Base-by-base conservation (phyloP, 2,329 filamentous ascomycete genomes). In the Bimuria novae-zelandiae region DNA sequence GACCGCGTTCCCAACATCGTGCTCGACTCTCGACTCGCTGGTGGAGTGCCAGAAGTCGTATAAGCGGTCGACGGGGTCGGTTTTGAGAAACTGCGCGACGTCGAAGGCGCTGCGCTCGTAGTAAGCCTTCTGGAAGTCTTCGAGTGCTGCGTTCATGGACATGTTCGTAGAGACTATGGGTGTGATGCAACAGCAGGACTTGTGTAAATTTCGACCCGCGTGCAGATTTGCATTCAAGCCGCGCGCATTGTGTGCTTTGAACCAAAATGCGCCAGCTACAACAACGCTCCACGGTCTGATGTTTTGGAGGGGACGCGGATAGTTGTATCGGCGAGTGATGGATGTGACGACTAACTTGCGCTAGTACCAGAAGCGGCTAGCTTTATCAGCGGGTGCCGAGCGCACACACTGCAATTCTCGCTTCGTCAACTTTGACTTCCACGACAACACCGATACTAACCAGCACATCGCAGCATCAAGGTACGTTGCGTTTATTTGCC, bases 81-180 rank as follows among this genome's bases (percentile, higher is more conserved):
- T 92, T 12, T 84, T 88, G 53, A 97, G 78, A 8, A 89, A 89
- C 54, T 84, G 82, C 17, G 92, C 88, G 32, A 97, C 82, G 43
- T 81, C 80, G 64, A 89, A 88, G 55, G 92, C 92, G 69, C 89
- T 84, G 51, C 82, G 80, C 25, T 77, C 74, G 42, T 78, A 74
- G 66, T 92, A 83, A 33, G 90, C 90, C 52, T 83, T 77, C 50
- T 83, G 84, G 71, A 96, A 96, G 54, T 89, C 85, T 36, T 80
- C 77, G 65, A 95, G 89, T 46, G 94, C 77, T 47, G 80, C 77
- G 68, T 92, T 86, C 91, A 96, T 92, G 49, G 45, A 51, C 42
- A 50, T 49, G 43, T 49, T 51, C 2, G 23, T 49, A 16, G 19
- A 12, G 17, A 30, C 29, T n/a, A 7, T 27, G 6, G 23, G 7